Evolutionary conservation across 495 filamentous ascomycete species (phyloP).

Genomic region (Rhypophila decipiens): DNA sequence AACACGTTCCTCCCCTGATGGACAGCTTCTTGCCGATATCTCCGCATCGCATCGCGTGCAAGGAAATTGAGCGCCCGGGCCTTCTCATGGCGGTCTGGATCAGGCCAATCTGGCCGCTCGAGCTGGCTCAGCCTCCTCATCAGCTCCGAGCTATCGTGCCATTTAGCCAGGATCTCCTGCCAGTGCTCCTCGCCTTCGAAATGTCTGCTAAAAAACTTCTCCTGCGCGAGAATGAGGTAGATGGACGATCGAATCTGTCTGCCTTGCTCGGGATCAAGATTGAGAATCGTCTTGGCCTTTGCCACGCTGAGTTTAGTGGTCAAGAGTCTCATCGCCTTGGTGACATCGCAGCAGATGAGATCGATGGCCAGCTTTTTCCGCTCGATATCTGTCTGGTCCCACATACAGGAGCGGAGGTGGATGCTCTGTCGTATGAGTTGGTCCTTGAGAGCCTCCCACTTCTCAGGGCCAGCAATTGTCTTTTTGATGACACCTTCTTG

Average conservation of each 20-base stretch:
- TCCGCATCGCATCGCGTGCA: constrained; percentile 68
- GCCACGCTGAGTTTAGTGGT: constrained; percentile 60
- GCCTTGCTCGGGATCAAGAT: constrained; percentile 65
- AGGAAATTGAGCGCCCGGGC: constrained; percentile 63
- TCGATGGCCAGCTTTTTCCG: constrained; percentile 57
- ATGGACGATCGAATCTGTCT: constrained; percentile 60
- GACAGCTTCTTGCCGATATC: constrained; percentile 54
- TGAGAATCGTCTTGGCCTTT: constrained; percentile 66
- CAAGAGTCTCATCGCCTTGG: constrained; percentile 65
- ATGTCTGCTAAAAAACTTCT: constrained; percentile 67
- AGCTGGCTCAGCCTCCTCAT: constrained; percentile 52
- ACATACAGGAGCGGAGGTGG: constrained; percentile 62
- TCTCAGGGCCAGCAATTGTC: constrained; percentile 61
- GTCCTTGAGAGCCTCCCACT: constrained; percentile 67
- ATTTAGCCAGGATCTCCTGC: constrained; percentile 61
- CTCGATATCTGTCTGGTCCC: constrained; percentile 38
- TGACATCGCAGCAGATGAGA: constrained; percentile 74
- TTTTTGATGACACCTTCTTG: constrained; percentile 64
- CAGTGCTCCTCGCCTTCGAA: constrained; percentile 68
- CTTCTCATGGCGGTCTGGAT: constrained; percentile 50
- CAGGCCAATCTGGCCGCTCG: constrained; percentile 33
- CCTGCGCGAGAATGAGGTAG: constrained; percentile 58
- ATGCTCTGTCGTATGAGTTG: constrained; percentile 57
- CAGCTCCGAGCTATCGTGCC: constrained; percentile 54
- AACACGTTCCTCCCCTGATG: constrained; percentile 42